phyloP scores from a whole-genome alignment of 2,329 filamentous ascomycete species.

The Epichloe coenophiala region DNA sequence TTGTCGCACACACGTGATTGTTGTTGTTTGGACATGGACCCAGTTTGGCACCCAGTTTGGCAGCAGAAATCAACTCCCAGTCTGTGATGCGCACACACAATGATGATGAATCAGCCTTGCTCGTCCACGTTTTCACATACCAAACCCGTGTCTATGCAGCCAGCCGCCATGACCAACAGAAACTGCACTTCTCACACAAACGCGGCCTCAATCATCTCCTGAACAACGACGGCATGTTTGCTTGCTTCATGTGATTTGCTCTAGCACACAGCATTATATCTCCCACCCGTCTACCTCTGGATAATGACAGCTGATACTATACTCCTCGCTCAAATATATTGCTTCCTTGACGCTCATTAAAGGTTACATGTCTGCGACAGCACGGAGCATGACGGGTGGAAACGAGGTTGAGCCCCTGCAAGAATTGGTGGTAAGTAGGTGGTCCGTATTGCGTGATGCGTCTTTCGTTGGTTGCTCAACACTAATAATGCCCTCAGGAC shows the following conservation, averaged over 20 bases:
- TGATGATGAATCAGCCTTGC: neutral
- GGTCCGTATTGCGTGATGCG: too few relatives aligned
- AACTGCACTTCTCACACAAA: neutral
- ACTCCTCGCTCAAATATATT: neutral
- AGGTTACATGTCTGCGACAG: neutral
- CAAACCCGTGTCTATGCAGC: neutral
- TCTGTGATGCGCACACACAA: neutral
- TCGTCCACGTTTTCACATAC: neutral
- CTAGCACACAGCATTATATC: too few relatives aligned
- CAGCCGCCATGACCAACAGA: neutral
- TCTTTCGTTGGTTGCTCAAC: neutral
- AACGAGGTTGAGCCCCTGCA: slow-evolving; percentile 13
- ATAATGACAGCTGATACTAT: neutral
- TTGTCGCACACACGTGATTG: neutral
- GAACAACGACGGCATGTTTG: neutral
- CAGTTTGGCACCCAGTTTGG: too few relatives aligned
- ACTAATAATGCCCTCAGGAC: slow-evolving; percentile 29
- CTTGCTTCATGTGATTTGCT: neutral
- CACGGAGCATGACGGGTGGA: slow-evolving; percentile 12
- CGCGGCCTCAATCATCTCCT: neutral
- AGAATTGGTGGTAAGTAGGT: slow-evolving; percentile 16
- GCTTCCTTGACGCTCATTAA: neutral
- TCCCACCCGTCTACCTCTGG: too few relatives aligned
- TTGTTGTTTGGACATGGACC: neutral
- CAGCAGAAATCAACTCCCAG: neutral